phyloP scores from a whole-genome alignment of 2,329 filamentous ascomycete genomes.

The Neophaeococcomyces aloes region DNA sequence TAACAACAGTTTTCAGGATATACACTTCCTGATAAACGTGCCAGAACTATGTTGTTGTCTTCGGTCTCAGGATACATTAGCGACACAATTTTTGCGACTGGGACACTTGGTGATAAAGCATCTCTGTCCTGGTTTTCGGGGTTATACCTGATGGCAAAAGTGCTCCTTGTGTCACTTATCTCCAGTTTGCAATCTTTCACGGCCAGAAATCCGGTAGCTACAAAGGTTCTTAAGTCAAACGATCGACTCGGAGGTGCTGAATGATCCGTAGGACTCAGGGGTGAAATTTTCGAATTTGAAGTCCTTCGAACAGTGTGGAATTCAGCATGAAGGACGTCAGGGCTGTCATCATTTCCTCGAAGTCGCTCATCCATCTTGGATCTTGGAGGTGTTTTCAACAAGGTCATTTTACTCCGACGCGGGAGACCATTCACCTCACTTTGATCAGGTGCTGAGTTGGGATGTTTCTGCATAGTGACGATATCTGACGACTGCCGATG shows the following conservation, averaged over 20 bases:
- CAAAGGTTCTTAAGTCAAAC: neutral
- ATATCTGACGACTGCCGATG: no score
- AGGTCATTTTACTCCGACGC: neutral
- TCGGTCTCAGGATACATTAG: no score
- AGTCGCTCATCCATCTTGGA: neutral
- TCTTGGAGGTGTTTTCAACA: neutral
- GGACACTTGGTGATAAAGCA: neutral
- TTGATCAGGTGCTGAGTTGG: neutral
- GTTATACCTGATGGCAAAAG: neutral
- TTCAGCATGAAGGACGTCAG: slow-evolving; percentile 11
- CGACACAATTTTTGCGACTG: neutral
- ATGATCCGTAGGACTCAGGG: neutral
- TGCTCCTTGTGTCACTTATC: neutral
- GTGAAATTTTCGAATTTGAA: neutral
- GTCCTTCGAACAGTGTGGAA: neutral
- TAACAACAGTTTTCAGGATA: no score
- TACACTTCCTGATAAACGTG: no score
- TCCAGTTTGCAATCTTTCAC: neutral
- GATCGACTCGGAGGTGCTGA: neutral
- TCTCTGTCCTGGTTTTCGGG: neutral
- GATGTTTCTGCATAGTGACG: no score
- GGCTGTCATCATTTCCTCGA: slow-evolving; percentile 5
- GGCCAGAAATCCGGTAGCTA: neutral
- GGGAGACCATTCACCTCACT: neutral
- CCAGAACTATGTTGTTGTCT: no score